Base-by-base conservation (phyloP, 495 filamentous ascomycete genomes). In the Neurospora sp. region DNA sequence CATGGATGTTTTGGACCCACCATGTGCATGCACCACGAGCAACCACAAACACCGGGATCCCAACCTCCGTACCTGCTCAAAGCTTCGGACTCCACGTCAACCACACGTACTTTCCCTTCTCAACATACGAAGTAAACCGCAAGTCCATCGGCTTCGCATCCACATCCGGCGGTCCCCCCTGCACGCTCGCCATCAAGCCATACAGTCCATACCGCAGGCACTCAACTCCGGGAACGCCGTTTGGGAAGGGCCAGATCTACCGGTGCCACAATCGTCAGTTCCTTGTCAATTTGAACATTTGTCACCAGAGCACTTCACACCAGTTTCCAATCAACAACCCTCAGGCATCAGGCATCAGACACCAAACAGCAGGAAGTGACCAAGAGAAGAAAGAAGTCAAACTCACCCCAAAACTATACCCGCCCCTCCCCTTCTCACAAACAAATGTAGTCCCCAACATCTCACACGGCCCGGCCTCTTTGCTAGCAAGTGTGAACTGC, bases 81-180 rank as follows among this genome's bases (percentile, higher is more conserved):
- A 14, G 2, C 47, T 14, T 59, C 4, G 10, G 22, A 14, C 4
- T 65, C 75, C 77, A 79, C 4, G 76, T 75, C 61, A 78, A 69
- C 77, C 77, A 79, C 18, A 79, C 74, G 22, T 73, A 74, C 42
- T 77, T 75, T 6, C 73, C 74, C 7, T 31, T 22, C 39, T 79
- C 77, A 1, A 2, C 71, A 31, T 75, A 77, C 9, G 68, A 68
- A 3, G 65, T 45, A 3, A 77, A 68, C 20, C 71, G 73, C 27
- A 79, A 70, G 1, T 70, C 72, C 68, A 71, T 35, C 3, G 76
- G 74, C 10, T 59, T 38, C 31, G 75, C 76, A 14, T 69, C 68
- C 31, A 18, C 6, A 5, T 10, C 37, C 0, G 76, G 74, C 22
- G 77, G 76, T n/a, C 69, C 71, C 1, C 45, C 45, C 3, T 16